A percentile compares a stretch with the other conserved stretches of the same genome.
Conservation (phyloP, 257 asterid genomes). For the Asclepias syriaca region DNA sequence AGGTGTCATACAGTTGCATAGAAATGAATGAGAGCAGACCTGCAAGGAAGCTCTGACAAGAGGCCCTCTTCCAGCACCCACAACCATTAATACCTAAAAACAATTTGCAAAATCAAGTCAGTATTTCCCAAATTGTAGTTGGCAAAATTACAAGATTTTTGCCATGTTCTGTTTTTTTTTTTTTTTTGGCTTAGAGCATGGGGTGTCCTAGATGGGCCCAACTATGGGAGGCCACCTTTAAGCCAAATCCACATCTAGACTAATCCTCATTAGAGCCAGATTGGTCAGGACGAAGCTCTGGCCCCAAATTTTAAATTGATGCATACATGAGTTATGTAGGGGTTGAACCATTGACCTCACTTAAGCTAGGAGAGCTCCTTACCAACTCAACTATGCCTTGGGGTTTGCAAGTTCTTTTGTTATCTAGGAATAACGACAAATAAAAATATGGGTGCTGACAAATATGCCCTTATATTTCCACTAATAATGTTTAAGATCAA, state of each 20-base stretch:
- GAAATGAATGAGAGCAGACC: constrained; percentile 36
- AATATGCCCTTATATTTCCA: not conserved
- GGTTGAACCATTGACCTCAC: no score
- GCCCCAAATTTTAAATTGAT: no score
- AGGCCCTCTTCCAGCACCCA: constrained; percentile 99
- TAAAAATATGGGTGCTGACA: not conserved
- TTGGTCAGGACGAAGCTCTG: no score
- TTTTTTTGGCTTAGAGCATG: no score
- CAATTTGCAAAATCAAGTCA: constrained; percentile 14
- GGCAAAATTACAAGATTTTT: not conserved
- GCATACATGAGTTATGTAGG: no score
- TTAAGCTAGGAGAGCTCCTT: no score
- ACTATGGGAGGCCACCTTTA: no score
- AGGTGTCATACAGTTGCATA: constrained; percentile 12
- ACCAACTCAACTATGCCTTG: no score
- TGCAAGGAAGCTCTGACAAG: constrained; percentile 96
- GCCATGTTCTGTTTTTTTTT: not conserved
- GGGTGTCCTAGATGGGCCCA: no score
- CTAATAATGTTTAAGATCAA: not conserved
- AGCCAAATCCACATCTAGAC: no score
- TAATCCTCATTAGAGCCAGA: no score
- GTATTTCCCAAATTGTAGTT: not conserved
- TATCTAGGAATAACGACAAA: not conserved
- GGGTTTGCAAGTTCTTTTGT: not conserved
- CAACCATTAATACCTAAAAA: constrained; percentile 91